phyloP scores from a whole-genome alignment of 306 rosid genomes.

The Lotus japonicus region DNA sequence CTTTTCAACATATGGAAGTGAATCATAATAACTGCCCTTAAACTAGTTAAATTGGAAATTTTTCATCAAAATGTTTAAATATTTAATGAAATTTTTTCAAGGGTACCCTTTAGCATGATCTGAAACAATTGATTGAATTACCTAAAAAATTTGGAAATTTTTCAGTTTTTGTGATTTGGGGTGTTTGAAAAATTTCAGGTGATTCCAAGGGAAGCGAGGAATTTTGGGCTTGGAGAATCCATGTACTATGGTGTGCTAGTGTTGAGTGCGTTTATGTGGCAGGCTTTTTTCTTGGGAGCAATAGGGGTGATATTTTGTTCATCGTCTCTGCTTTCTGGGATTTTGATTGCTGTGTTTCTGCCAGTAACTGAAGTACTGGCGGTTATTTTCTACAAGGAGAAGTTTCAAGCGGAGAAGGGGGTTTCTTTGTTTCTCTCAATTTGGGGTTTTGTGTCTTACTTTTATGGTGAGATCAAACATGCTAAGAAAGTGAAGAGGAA shows the following conservation, averaged over 20 bases:
- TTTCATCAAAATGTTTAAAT: too few relatives aligned
- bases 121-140: too few relatives aligned
- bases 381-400: constrained; percentile 54
- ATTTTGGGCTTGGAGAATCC: constrained; percentile 38
- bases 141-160: too few relatives aligned
- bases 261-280: constrained; percentile 52
- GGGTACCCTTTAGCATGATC: too few relatives aligned
- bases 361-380: constrained; percentile 61
- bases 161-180: background rate
- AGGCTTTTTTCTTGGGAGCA: constrained; percentile 66
- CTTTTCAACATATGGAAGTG: too few relatives aligned
- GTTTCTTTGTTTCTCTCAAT: constrained; percentile 51
- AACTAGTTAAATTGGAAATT: too few relatives aligned
- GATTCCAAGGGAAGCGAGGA: constrained; percentile 62
- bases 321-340: constrained; percentile 58
- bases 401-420: constrained; percentile 52
- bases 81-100: too few relatives aligned
- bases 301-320: constrained; percentile 64
- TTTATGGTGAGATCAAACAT: constrained; percentile 59
- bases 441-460: constrained; percentile 71
- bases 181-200: constrained; percentile 26
- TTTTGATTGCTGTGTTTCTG: constrained; percentile 44
- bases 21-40: too few relatives aligned
- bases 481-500: constrained; percentile 6
- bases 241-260: constrained; percentile 49